Percentiles rank a stretch among this genome's conserved stretches.
Evolutionary conservation across 2,329 filamentous ascomycete genomes (phyloP).

Genomic region (Diaporthe destruens): DNA sequence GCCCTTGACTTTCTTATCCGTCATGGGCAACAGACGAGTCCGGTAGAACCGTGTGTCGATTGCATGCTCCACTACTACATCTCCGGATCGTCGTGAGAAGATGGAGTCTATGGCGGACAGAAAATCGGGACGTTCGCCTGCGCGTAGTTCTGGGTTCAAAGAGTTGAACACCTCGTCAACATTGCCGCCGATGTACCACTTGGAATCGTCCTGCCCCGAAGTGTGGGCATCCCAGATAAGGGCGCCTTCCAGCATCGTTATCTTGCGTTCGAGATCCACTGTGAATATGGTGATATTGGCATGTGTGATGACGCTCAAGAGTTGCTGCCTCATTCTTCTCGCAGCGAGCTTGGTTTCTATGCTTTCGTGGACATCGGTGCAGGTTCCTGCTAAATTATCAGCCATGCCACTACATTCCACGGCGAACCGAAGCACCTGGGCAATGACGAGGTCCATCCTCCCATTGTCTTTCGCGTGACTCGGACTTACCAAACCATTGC

Average conservation of each 20-base stretch:
- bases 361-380: conserved; percentile 82
- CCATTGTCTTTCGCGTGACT: neutral
- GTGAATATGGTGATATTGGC: conserved; percentile 83
- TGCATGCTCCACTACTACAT: conserved; percentile 75
- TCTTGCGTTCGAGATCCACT: conserved; percentile 70
- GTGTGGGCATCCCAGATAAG: conserved; percentile 63
- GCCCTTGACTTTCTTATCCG: conserved; percentile 64
- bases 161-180: conserved; percentile 74
- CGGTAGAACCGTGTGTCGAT: conserved; percentile 76
- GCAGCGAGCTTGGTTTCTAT: conserved; percentile 77
- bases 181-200: conserved; percentile 40
- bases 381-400: conserved; percentile 62
- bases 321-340: conserved; percentile 75
- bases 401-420: neutral
- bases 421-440: neutral
- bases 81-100: conserved; percentile 68
- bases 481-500: conserved; percentile 77
- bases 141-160: conserved; percentile 57
- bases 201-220: conserved; percentile 47
- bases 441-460: neutral
- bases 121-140: conserved; percentile 62
- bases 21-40: conserved; percentile 77
- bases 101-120: conserved; percentile 73
- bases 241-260: conserved; percentile 79
- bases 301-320: conserved; percentile 80